Evolutionary conservation across 225 moss, liverwort and hornwort genomes (phyloP).

Genomic region (Straminergon stramineum): DNA sequence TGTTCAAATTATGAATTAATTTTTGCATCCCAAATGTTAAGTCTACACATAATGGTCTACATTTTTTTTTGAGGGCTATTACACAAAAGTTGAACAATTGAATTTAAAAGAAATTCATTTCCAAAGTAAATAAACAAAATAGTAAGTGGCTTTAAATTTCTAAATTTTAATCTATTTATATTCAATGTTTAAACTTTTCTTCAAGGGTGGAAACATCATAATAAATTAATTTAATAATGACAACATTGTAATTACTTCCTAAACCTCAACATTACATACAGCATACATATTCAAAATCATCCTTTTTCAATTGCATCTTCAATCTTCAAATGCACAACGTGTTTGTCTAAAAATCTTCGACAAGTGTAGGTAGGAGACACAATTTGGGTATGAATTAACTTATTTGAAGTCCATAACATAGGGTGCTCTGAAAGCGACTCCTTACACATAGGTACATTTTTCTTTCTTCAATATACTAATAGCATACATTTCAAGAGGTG

Average conservation of each 20-base stretch:
- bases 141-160: background rate
- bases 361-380: accelerated
- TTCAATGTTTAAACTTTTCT: background rate
- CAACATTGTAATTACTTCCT: background rate
- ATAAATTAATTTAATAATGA: background rate
- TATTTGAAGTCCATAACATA: background rate
- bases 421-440: accelerated
- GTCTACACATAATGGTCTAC: background rate
- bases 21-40: background rate
- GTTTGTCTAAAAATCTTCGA: accelerated
- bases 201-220: background rate
- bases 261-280: accelerated
- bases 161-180: background rate
- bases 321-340: accelerated
- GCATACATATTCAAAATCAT: background rate
- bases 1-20: background rate
- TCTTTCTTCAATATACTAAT: background rate
- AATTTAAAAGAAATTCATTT: background rate
- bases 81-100: too few species aligned
- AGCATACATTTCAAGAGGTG: accelerated
- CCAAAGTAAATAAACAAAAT: too few species aligned
- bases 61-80: too few species aligned
- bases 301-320: background rate
- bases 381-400: accelerated
- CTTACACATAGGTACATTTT: background rate